Conservation (phyloP, 345 rosid species). For the Turritis glabra region DNA sequence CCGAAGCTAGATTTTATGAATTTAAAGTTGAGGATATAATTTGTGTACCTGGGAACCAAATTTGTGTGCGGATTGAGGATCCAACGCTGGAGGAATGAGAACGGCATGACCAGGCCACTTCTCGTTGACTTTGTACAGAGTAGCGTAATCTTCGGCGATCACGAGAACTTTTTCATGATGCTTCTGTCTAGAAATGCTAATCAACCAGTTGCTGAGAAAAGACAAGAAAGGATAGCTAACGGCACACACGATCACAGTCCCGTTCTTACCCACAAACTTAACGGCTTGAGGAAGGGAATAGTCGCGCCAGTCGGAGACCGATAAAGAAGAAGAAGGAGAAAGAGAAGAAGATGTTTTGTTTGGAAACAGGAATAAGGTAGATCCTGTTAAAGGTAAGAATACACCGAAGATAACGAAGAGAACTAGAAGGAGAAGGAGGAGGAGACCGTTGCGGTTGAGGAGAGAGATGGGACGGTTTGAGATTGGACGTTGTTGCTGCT, state of each 20-base stretch:
- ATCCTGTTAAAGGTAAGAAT: constrained; percentile 36
- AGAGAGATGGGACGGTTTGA: constrained; percentile 9
- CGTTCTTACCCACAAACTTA: constrained; percentile 10
- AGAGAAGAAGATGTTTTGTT: constrained; percentile 30
- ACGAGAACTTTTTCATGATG: constrained; percentile 80
- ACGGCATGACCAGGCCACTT: constrained; percentile 94
- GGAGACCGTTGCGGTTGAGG: constrained; percentile 12
- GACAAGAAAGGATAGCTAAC: constrained; percentile 67
- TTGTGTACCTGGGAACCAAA: constrained; percentile 73
- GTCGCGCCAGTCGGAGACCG: constrained; percentile 53
- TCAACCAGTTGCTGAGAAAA: constrained; percentile 80
- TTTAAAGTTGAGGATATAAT: not conserved
- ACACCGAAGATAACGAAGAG: constrained; percentile 16
- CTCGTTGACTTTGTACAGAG: constrained; percentile 67
- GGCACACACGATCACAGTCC: constrained; percentile 13
- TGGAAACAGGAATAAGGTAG: constrained; percentile 46
- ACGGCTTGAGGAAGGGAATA: constrained; percentile 46
- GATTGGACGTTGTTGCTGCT: not conserved
- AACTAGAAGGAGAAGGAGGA: not conserved
- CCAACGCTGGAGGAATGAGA: constrained; percentile 73
- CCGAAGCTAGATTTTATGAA: not conserved
- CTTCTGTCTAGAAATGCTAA: constrained; percentile 68
- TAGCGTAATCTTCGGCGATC: constrained; percentile 86
- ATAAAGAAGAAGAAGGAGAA: not conserved
- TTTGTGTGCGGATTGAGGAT: constrained; percentile 70